Evolutionary conservation across 73 alveolate genomes (phyloP).

Genomic region (Paraurostyla sp.): DNA sequence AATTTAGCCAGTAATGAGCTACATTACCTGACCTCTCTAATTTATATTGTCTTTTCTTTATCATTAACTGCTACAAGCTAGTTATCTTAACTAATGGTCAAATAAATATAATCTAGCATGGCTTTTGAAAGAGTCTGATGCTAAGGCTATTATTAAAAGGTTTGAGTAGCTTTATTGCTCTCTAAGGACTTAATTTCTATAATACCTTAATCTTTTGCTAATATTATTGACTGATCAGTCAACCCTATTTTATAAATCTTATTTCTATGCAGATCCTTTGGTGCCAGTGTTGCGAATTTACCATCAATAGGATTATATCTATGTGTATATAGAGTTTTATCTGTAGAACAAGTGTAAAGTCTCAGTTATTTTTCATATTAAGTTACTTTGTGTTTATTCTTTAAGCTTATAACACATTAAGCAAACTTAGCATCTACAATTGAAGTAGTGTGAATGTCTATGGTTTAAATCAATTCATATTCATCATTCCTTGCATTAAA

Average conservation of each 20-base stretch:
- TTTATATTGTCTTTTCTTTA: slow-evolving; percentile 39
- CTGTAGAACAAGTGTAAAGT: slow-evolving; percentile 52
- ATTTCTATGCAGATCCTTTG: slow-evolving; percentile 31
- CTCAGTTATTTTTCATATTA: slow-evolving; percentile 42
- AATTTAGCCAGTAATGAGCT: not conserved
- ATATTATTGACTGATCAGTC: slow-evolving; percentile 9
- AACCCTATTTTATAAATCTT: not conserved
- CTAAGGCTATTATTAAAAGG: not conserved
- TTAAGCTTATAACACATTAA: not conserved
- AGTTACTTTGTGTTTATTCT: slow-evolving; percentile 37
- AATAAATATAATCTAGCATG: slow-evolving; percentile 14
- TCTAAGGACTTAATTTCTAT: slow-evolving; percentile 16
- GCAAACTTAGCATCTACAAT: slow-evolving; percentile 38
- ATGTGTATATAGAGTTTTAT: slow-evolving; percentile 6
- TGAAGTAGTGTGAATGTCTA: slow-evolving; percentile 42
- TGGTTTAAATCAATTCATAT: slow-evolving; percentile 38
- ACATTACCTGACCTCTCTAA: slow-evolving; percentile 19
- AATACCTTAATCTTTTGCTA: slow-evolving; percentile 50
- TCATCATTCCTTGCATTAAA: slow-evolving; percentile 45
- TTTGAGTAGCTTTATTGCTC: not conserved
- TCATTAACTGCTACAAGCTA: not conserved
- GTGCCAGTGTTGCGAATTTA: slow-evolving; percentile 1
- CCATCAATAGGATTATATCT: slow-evolving; percentile 45
- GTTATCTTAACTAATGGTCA: not conserved
- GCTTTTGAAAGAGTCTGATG: not conserved